Evolutionary conservation across 768 basidiomycete genomes (phyloP), one percentile per base, ranked within the genome.

Genomic region (Tephrocybe sp.): DNA sequence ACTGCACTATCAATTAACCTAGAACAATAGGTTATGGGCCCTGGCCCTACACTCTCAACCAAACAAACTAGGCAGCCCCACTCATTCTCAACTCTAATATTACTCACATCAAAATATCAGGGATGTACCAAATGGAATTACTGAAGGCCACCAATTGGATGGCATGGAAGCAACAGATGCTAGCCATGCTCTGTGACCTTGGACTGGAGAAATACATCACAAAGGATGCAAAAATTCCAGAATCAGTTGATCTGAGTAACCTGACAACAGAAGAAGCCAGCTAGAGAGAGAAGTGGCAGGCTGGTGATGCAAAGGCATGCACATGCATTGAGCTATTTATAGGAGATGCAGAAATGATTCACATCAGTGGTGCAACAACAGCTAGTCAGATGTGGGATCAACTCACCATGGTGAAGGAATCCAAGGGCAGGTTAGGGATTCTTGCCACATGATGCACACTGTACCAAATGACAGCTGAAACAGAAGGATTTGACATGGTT

Each of bases 181-280:
- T 61, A 24, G 65, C 65, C n/a, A 54, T 66, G 26, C 53, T 68
- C 8, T 40, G 51, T 10, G 66, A 65, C 55, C 58, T 64, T 37
- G 59, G 58, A 55, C 57, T 67, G 53, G 62, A 62, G 28, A 52
- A 53, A 24, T 63, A 57, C 54, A 53, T 66, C 23, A 55, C 32
- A n/a, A 46, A 60, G 32, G 48, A 52, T 34, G 59, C 58, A 26
- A 58, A 45, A 40, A 3, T 28, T 44, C 62, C 61, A 47, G 55
- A 40, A 56, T 55, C 52, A 62, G 58, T 46, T n/a, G 5, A 30
- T 30, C 28, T 47, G 56, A 6, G 37, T 3, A 52, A 39, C 33
- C 55, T 50, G 24, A 55, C 53, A 26, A 20, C 28, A 15, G 62
- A 61, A 20, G 57, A 59, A 26, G 2, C 30, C 7, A 51, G 18